A percentile compares a stretch with the other conserved stretches of the same genome.
Evolutionary conservation across 164 flowering plant species (phyloP).

Genomic region (Santalum album): DNA sequence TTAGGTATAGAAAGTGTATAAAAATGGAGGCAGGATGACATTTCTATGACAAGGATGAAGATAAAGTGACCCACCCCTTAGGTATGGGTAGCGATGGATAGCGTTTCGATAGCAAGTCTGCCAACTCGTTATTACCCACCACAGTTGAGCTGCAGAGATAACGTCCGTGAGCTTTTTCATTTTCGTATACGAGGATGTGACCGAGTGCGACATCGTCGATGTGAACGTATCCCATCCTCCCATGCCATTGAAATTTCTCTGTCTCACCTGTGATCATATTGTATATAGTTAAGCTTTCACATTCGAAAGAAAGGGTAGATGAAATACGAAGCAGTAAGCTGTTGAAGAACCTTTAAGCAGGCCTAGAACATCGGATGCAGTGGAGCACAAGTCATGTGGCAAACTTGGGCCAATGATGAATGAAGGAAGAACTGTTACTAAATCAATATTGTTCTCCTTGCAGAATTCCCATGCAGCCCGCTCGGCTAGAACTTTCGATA

Average conservation of each 20-base stretch:
- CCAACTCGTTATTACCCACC: constrained; percentile 49
- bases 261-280: constrained; percentile 86
- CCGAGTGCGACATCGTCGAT: constrained; percentile 81
- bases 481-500: constrained; percentile 79
- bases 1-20: neutral
- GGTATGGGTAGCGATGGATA: constrained; percentile 64
- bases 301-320: neutral
- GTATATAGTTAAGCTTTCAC: too few relatives aligned
- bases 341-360: constrained; percentile 53
- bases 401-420: constrained; percentile 78
- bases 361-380: constrained; percentile 75
- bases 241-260: constrained; percentile 53
- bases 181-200: constrained; percentile 74
- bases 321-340: too few relatives aligned
- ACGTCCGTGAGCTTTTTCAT: constrained; percentile 48
- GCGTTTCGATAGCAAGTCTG: constrained; percentile 31
- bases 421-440: constrained; percentile 70
- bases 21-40: neutral
- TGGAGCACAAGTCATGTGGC: constrained; percentile 48
- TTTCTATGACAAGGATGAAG: neutral
- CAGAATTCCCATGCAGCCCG: constrained; percentile 84
- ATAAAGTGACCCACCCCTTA: constrained; percentile 26
- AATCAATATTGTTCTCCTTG: constrained; percentile 48
- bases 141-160: constrained; percentile 66
- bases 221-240: constrained; percentile 92